Conservation (phyloP, 2,329 filamentous ascomycete species). For the Sarocladium kiliense region DNA sequence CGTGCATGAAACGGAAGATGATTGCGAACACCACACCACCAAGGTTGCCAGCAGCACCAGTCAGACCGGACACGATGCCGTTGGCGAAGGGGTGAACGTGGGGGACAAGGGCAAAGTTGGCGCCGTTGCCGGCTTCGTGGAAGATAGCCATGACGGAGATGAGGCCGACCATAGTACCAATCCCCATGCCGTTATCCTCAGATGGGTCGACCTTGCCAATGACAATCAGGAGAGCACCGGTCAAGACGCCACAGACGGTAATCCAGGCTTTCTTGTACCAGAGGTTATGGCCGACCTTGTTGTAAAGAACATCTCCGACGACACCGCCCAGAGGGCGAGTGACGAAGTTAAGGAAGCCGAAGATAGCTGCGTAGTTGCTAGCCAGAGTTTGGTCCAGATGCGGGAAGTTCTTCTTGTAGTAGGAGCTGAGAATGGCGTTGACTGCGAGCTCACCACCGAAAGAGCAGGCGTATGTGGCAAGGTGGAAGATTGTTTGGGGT, state of each 20-base stretch:
- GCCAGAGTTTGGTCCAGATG: slow-evolving; percentile 49
- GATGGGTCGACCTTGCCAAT: slow-evolving; percentile 61
- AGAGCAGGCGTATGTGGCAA: slow-evolving; percentile 56
- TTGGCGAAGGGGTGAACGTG: slow-evolving; percentile 83
- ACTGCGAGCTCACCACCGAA: slow-evolving; percentile 60
- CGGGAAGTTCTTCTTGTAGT: slow-evolving; percentile 57
- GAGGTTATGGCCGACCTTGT: slow-evolving; percentile 23
- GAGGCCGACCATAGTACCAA: slow-evolving; percentile 67
- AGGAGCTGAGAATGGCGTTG: slow-evolving; percentile 53
- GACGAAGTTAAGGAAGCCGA: slow-evolving; percentile 67
- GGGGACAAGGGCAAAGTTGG: slow-evolving; percentile 80
- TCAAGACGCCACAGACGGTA: slow-evolving; percentile 48
- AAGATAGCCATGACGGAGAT: slow-evolving; percentile 76
- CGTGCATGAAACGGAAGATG: slow-evolving; percentile 52
- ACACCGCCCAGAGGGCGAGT: slow-evolving; percentile 63
- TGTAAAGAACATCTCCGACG: slow-evolving; percentile 46
- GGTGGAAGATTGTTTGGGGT: slow-evolving; percentile 50
- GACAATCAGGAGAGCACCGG: slow-evolving; percentile 55
- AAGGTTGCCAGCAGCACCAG: slow-evolving; percentile 73
- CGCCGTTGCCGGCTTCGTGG: slow-evolving; percentile 78
- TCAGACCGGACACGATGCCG: slow-evolving; percentile 69
- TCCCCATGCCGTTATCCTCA: slow-evolving; percentile 30
- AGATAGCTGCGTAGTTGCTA: slow-evolving; percentile 64
- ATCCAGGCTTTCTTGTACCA: slow-evolving; percentile 43
- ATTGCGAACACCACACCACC: slow-evolving; percentile 82